Percentiles rank a stretch among this genome's conserved stretches.
Conservation (phyloP, 148 eudicot species). For the Chenopodium album region DNA sequence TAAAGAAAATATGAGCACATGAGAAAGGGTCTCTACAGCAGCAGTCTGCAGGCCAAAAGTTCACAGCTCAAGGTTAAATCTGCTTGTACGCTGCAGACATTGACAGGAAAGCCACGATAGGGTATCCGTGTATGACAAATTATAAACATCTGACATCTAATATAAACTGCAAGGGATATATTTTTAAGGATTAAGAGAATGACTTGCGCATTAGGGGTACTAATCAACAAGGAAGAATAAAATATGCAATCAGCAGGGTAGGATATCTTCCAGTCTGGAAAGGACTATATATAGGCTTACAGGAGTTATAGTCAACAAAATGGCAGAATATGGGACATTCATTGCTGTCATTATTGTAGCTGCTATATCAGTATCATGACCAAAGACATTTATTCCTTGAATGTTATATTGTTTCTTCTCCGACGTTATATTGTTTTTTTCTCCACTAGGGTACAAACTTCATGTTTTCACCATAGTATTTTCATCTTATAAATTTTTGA, state of each 20-base stretch:
- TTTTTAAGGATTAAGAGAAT: too few relatives aligned
- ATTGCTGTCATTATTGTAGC: not conserved
- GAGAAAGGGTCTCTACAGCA: not conserved
- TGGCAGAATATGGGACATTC: not conserved
- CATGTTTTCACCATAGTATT: too few relatives aligned
- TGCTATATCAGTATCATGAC: not conserved
- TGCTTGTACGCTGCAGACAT: not conserved
- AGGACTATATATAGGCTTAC: not conserved
- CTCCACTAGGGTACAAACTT: too few relatives aligned
- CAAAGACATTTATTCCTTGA: too few relatives aligned
- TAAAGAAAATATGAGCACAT: not conserved
- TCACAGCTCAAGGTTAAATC: not conserved
- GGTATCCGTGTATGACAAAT: not conserved
- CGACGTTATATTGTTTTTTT: too few relatives aligned
- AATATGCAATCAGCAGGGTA: not conserved
- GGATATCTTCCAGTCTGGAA: not conserved
- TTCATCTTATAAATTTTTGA: too few relatives aligned
- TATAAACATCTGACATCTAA: not conserved
- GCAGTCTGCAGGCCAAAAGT: not conserved
- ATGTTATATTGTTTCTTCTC: too few relatives aligned
- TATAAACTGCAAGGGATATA: not conserved
- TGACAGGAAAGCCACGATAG: not conserved
- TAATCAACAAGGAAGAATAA: not conserved
- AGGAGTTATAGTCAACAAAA: not conserved
- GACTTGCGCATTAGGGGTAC: not conserved